Percentiles rank a stretch among this genome's conserved stretches.
These are phyloP conservation scores for Symbiodinium natans DNA, from an alignment of 73 alveolate species.

Conservation along the genomic window DNA sequence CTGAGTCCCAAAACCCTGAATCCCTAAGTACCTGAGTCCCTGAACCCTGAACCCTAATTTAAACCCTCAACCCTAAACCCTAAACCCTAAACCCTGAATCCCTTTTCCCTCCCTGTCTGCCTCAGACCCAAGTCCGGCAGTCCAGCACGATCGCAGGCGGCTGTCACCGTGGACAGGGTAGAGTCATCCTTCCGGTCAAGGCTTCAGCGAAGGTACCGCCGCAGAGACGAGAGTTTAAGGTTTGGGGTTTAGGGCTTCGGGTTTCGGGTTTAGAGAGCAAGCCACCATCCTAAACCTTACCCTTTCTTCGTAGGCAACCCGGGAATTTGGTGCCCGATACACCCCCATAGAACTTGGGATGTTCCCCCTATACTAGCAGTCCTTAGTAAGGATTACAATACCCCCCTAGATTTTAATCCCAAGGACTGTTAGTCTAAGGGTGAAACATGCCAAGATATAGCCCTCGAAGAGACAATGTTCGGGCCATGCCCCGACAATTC, in stretches of 20 bases:
- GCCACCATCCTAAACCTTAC: too few species aligned
- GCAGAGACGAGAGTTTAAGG: not conserved
- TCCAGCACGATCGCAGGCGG: slow-evolving; percentile 1
- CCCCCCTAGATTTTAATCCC: too few species aligned
- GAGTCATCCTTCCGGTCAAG: not conserved
- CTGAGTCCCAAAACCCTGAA: not conserved
- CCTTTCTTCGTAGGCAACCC: too few species aligned
- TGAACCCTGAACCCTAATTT: not conserved
- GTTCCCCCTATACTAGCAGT: too few species aligned
- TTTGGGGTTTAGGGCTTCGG: not conserved
- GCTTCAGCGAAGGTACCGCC: too few species aligned
- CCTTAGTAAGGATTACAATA: too few species aligned
- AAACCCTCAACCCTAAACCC: not conserved
- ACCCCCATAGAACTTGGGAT: too few species aligned
- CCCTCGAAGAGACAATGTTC: too few species aligned
- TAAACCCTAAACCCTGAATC: not conserved
- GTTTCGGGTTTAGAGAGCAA: not conserved
- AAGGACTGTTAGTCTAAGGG: too few species aligned
- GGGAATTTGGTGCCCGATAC: too few species aligned
- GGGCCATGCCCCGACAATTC: too few species aligned
- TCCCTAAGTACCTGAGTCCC: not conserved
- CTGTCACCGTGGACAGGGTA: not conserved
- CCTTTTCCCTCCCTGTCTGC: not conserved
- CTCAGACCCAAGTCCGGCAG: not conserved
- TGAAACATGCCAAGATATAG: too few species aligned